These are phyloP conservation scores for Ustilago tritici DNA, from an alignment of 1,284 basidiomycete genomes.

Conservation along the genomic window DNA sequence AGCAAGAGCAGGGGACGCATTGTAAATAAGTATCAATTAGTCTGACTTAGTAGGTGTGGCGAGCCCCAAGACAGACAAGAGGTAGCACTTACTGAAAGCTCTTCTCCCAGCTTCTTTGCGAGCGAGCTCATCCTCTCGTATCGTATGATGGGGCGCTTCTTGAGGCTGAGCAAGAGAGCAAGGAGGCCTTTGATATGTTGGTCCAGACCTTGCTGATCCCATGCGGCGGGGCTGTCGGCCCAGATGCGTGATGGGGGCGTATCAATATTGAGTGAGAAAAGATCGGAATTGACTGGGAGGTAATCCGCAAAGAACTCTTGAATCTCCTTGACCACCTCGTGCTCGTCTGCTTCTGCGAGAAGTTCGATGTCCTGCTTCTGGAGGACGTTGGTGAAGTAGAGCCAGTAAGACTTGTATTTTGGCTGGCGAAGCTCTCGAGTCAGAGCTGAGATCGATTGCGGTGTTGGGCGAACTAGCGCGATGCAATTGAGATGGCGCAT, in stretches of 20 bases:
- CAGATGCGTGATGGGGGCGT: slow-evolving; percentile 74
- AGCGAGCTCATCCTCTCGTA: slow-evolving; percentile 94
- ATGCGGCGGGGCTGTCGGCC: slow-evolving; percentile 75
- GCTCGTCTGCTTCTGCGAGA: slow-evolving; percentile 93
- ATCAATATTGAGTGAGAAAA: slow-evolving; percentile 81
- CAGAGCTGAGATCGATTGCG: slow-evolving; percentile 83
- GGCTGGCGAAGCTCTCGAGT: slow-evolving; percentile 82
- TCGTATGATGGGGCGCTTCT: slow-evolving; percentile 92
- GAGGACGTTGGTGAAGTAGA: slow-evolving; percentile 86
- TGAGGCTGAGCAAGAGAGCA: slow-evolving; percentile 89
- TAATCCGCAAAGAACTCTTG: slow-evolving; percentile 67
- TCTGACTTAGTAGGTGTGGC: background rate
- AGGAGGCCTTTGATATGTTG: slow-evolving; percentile 84
- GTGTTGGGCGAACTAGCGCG: slow-evolving; percentile 86
- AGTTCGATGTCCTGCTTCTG: slow-evolving; percentile 91
- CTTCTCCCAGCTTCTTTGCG: slow-evolving; percentile 87
- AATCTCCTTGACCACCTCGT: slow-evolving; percentile 94
- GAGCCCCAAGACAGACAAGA: no score
- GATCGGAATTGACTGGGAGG: slow-evolving; percentile 75
- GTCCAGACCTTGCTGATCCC: slow-evolving; percentile 80
- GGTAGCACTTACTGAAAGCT: slow-evolving; percentile 78
- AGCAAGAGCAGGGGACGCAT: slow-evolving; percentile 1
- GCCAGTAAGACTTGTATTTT: slow-evolving; percentile 94
- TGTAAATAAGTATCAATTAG: background rate
- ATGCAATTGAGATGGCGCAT: slow-evolving; percentile 98